Conservation (phyloP, 2,329 filamentous ascomycete species). For the Colletotrichum zoysiae region DNA sequence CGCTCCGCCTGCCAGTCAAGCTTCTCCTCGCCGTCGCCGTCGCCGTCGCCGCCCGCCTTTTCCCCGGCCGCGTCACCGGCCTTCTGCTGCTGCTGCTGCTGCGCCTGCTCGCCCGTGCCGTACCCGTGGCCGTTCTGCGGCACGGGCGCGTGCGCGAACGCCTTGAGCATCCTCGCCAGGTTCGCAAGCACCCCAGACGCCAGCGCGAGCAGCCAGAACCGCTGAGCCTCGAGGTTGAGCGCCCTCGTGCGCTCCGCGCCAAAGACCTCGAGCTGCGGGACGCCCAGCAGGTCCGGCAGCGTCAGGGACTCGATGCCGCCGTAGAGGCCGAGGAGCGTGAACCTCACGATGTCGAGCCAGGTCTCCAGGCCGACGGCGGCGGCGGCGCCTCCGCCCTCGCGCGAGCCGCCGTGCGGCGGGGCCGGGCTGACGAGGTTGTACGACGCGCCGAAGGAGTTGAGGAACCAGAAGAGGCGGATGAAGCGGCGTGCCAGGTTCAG, state of each 20-base stretch:
- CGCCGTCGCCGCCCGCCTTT: constrained; percentile 13
- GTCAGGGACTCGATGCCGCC: constrained; percentile 75
- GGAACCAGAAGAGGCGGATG: constrained; percentile 77
- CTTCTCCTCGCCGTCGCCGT: constrained; percentile 32
- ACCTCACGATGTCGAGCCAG: constrained; percentile 68
- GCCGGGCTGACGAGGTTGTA: constrained; percentile 55
- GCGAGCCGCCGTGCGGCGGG: constrained; percentile 37
- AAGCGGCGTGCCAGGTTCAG: constrained; percentile 68
- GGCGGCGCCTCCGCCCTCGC: not conserved
- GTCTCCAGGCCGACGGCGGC: constrained; percentile 47
- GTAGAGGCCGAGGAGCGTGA: constrained; percentile 74
- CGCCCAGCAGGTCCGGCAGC: constrained; percentile 66
- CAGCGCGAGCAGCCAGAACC: constrained; percentile 77
- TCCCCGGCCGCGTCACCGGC: constrained; percentile 13
- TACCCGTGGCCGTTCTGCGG: constrained; percentile 49
- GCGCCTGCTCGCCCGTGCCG: constrained; percentile 41
- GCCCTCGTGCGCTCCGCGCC: constrained; percentile 59
- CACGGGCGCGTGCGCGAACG: constrained; percentile 53
- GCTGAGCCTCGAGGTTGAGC: constrained; percentile 71
- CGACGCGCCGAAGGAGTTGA: constrained; percentile 69
- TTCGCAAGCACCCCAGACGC: constrained; percentile 61
- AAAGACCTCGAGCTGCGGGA: constrained; percentile 64
- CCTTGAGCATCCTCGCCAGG: constrained; percentile 56
- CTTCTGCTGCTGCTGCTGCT: constrained; percentile 22
- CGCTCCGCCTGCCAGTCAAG: constrained; percentile 49